Percentiles rank a stretch among this genome's conserved stretches.
Conservation (phyloP, 768 basidiomycete genomes). For the Panaeolus cyanescens region DNA sequence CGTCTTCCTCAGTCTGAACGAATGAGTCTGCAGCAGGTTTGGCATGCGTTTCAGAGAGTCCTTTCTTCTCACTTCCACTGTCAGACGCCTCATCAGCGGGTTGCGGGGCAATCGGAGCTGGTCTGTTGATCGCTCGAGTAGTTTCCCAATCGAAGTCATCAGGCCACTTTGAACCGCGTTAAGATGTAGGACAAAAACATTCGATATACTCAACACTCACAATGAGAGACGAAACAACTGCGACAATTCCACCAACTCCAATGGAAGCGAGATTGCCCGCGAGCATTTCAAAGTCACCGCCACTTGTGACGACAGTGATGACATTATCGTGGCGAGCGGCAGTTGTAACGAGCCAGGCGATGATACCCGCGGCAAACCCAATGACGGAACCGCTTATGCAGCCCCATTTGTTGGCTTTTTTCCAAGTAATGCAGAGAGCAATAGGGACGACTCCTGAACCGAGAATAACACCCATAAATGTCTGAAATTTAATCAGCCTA, state of each 20-base stretch:
- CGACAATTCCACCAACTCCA: conserved; percentile 76
- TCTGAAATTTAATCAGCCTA: conserved; percentile 39
- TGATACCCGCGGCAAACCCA: conserved; percentile 71
- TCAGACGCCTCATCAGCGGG: conserved; percentile 29
- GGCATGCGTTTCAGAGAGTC: conserved; percentile 12
- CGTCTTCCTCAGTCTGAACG: conserved; percentile 40
- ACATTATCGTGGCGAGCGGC: conserved; percentile 65
- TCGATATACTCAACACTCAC: conserved; percentile 35
- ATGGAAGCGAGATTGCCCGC: conserved; percentile 90
- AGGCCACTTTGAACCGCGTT: conserved; percentile 53
- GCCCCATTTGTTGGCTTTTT: conserved; percentile 82
- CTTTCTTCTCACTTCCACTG: conserved; percentile 43
- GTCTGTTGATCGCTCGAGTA: conserved; percentile 76
- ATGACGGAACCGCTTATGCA: conserved; percentile 73
- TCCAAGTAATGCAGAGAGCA: conserved; percentile 84
- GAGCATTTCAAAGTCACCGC: conserved; percentile 65
- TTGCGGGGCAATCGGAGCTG: conserved; percentile 10
- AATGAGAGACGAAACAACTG: conserved; percentile 62
- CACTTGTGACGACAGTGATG: conserved; percentile 61
- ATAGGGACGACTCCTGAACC: conserved; percentile 88
- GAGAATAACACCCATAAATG: conserved; percentile 86
- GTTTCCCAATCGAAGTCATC: conserved; percentile 81
- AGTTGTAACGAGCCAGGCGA: conserved; percentile 87
- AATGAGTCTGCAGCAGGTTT: conserved; percentile 36
- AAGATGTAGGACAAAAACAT: not conserved